Evolutionary conservation across 495 filamentous ascomycete species (phyloP).

Genomic region (Pyrenopolyporus hunteri): DNA sequence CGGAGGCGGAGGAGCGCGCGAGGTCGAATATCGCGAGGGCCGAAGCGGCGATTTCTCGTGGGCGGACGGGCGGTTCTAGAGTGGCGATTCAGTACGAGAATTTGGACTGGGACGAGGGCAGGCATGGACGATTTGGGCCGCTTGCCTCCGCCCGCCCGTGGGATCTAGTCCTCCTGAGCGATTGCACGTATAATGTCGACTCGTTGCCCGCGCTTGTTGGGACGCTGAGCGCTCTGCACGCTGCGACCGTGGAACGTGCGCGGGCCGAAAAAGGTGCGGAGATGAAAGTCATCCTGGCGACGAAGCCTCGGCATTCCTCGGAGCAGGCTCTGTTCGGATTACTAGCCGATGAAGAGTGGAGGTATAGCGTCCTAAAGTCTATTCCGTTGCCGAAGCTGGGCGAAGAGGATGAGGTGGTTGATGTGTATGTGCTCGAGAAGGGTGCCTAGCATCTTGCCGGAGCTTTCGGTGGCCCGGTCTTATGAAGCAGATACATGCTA

Average conservation of each 20-base stretch:
- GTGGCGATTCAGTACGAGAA: constrained; percentile 60
- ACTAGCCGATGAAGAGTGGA: constrained; percentile 66
- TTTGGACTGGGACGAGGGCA: constrained; percentile 74
- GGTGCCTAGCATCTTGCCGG: too few relatives aligned
- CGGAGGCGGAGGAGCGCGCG: constrained; percentile 67
- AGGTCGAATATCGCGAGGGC: constrained; percentile 49
- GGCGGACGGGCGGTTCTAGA: not conserved
- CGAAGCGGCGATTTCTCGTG: constrained; percentile 32
- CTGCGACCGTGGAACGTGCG: constrained; percentile 46
- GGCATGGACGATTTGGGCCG: constrained; percentile 43
- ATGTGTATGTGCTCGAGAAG: constrained; percentile 61
- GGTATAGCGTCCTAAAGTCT: constrained; percentile 50
- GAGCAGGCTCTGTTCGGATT: constrained; percentile 82
- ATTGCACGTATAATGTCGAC: constrained; percentile 95
- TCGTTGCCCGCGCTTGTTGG: constrained; percentile 75
- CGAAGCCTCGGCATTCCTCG: constrained; percentile 84
- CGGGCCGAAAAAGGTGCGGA: constrained; percentile 13
- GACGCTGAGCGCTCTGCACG: constrained; percentile 64
- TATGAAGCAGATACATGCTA: too few relatives aligned
- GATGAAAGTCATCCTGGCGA: constrained; percentile 68
- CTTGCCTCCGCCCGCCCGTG: constrained; percentile 51
- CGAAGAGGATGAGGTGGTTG: constrained; percentile 62
- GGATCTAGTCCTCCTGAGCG: constrained; percentile 81
- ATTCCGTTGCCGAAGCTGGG: constrained; percentile 65
- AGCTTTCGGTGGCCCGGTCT: too few relatives aligned